Evolutionary conservation across 2,329 filamentous ascomycete species (phyloP).

Genomic region (Fusarium verticillioides): DNA sequence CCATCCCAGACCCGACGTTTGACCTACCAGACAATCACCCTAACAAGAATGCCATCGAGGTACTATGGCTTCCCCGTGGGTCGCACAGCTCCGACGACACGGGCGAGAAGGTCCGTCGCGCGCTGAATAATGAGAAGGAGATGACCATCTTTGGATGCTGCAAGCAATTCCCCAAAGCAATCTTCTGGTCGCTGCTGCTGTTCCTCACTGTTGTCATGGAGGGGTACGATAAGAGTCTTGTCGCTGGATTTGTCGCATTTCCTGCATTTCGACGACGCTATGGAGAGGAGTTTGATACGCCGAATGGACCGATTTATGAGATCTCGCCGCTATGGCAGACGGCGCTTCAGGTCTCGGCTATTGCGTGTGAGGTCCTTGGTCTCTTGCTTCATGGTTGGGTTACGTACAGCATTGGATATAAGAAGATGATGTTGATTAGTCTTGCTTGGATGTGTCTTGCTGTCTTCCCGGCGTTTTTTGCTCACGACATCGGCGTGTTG

Average conservation of each 20-base stretch:
- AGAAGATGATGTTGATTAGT: conserved; percentile 52
- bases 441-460: conserved; percentile 50
- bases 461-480: conserved; percentile 55
- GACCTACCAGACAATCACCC: conserved; percentile 29
- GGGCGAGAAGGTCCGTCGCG: conserved; percentile 32
- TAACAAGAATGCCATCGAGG: conserved; percentile 23
- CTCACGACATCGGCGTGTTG: conserved; percentile 45
- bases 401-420: conserved; percentile 51
- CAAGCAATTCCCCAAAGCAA: conserved; percentile 35
- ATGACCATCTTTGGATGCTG: conserved; percentile 31
- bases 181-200: conserved; percentile 33
- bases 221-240: conserved; percentile 32
- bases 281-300: conserved; percentile 36
- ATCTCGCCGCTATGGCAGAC: conserved; percentile 27
- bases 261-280: conserved; percentile 39
- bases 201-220: conserved; percentile 42
- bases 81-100: conserved; percentile 38
- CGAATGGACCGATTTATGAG: conserved; percentile 15
- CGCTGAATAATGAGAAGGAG: conserved; percentile 33
- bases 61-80: conserved; percentile 35
- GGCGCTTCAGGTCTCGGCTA: conserved; percentile 9
- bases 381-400: conserved; percentile 54
- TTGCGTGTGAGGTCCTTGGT: conserved; percentile 46
- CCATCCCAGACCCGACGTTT: conserved; percentile 19
- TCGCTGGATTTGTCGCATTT: conserved; percentile 32